Conservation (phyloP, 176 grass and related monocot species). For the Eleusine indica region DNA sequence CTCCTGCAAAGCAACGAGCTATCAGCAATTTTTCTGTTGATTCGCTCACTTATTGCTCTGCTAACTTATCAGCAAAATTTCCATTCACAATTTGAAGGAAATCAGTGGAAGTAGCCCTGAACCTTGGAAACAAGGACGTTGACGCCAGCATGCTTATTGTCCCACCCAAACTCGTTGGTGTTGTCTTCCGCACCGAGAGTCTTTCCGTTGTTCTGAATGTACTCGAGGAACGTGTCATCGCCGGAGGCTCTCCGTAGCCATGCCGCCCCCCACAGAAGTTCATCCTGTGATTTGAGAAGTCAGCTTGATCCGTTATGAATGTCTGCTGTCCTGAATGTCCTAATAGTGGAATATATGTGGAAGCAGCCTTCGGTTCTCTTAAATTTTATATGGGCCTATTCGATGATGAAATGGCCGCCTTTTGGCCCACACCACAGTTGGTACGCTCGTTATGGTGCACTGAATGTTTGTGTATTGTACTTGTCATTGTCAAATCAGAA, state of each 20-base stretch:
- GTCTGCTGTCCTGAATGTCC: neutral
- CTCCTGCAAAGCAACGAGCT: conserved; percentile 45
- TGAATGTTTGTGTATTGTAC: neutral
- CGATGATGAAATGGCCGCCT: neutral
- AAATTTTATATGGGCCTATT: neutral
- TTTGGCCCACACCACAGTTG: neutral
- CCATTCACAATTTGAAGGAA: neutral
- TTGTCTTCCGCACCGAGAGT: conserved; percentile 85
- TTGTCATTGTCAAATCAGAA: neutral
- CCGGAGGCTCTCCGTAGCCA: conserved; percentile 80
- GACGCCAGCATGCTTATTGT: conserved; percentile 96
- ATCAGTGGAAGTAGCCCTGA: neutral
- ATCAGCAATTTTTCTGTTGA: neutral
- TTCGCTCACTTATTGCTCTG: neutral
- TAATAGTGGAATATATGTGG: conserved; percentile 1
- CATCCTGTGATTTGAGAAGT: conserved; percentile 57
- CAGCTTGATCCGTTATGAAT: neutral
- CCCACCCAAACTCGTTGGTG: conserved; percentile 93
- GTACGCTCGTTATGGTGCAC: neutral
- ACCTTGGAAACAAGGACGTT: conserved; percentile 93
- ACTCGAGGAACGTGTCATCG: conserved; percentile 70
- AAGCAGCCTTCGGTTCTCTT: neutral
- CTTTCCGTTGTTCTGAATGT: conserved; percentile 92
- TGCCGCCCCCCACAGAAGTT: conserved; percentile 94
- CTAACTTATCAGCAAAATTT: neutral